A percentile compares a stretch with the other conserved stretches of the same genome.
Conservation (phyloP, 768 basidiomycete genomes). For the Russula griseocarnosa region DNA sequence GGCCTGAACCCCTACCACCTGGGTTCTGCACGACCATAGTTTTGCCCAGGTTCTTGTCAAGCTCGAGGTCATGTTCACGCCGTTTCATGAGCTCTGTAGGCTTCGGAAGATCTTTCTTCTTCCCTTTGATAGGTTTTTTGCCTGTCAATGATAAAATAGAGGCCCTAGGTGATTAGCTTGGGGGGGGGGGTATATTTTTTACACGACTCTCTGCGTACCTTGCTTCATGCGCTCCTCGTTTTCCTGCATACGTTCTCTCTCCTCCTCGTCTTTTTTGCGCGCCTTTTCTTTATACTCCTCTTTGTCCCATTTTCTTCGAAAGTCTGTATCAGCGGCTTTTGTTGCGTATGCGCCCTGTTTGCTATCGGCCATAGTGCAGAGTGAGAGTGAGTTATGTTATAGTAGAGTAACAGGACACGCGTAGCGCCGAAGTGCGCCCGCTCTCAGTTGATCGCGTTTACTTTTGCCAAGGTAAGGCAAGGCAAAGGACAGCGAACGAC, state of each 20-base stretch:
- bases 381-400: not conserved
- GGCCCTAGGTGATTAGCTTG: too few relatives aligned
- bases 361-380: constrained; percentile 25
- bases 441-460: not conserved
- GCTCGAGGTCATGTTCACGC: constrained; percentile 76
- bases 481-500: too few relatives aligned
- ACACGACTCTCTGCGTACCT: constrained; percentile 45
- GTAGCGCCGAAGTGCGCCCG: too few relatives aligned
- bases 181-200: too few relatives aligned
- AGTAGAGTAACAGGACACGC: too few relatives aligned
- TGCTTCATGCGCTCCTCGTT: constrained; percentile 61
- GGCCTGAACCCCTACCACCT: constrained; percentile 78
- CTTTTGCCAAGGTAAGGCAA: too few relatives aligned
- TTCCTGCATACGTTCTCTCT: constrained; percentile 36
- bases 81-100: constrained; percentile 92
- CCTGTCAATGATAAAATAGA: constrained; percentile 43
- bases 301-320: constrained; percentile 46
- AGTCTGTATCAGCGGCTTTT: constrained; percentile 30
- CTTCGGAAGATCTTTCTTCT: constrained; percentile 79
- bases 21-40: constrained; percentile 90
- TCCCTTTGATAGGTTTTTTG: constrained; percentile 70
- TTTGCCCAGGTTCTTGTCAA: constrained; percentile 94
- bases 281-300: constrained; percentile 43
- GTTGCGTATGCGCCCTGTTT: constrained; percentile 29
- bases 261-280: constrained; percentile 40